Base-by-base conservation (phyloP, 1,139 yeast species). In the Yamadazyma mexicana region DNA sequence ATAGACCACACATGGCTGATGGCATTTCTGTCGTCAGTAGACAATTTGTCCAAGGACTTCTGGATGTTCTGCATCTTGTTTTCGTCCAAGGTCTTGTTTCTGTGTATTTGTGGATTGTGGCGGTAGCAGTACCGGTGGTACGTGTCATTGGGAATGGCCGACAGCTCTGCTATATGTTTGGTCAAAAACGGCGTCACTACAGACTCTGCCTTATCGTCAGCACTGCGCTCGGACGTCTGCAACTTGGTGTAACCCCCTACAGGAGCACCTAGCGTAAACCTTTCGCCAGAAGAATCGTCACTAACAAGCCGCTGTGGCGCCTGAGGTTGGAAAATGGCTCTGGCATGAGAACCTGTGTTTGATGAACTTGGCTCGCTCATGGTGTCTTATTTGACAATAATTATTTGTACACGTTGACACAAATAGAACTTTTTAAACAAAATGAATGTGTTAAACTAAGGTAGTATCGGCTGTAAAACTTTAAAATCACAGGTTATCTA, bases 51-150 rank as follows among this genome's bases (percentile, higher is more conserved):
- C 44, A 86, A 64, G 45, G 75, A 64, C 42, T 74, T 61, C 56
- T 82, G 87, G 22, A 87, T 75, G 42, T 76, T 75, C 36, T 67
- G 69, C 83, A 86, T 79, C 50, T 81, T 79, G 31, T 61, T 61
- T 40, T 79, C 83, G 59, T 87, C 95, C 2, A 87, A 80, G 42
- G 73, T 75, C 51, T 83, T 82, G 58, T 83, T 83, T 57, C 89
- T 80, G 25, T 77, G 73, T 39, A 83, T 74, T 41, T 86, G 92
- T 4, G 98, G 98, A 54, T 91, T 87, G 61, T 91, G 98, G 40
- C 98, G 73, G 61, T 91, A 91, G 58, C 98, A 91, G 62, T 79
- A 89, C 49, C 76, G 73, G 51, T 79, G 82, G 54, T 64, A 75
- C 55, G 75, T 75, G 49, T 76, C 81, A 36, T 63, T 63, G 17